Percentiles rank a stretch among this genome's conserved stretches.
Conservation (phyloP, 2,329 filamentous ascomycete species). For the Ophiosphaerella narmari region DNA sequence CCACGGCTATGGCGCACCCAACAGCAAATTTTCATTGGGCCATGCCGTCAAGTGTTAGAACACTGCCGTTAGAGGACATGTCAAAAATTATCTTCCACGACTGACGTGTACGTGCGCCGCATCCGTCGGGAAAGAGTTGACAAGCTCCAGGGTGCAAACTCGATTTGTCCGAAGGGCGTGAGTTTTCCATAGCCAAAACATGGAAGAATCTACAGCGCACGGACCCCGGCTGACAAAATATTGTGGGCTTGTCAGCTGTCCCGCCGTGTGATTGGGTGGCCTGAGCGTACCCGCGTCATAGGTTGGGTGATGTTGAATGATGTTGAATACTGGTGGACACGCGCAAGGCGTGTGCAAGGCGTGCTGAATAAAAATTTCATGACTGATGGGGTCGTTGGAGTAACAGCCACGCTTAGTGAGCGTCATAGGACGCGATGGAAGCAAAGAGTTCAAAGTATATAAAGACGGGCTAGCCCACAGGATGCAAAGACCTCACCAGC, state of each 20-base stretch:
- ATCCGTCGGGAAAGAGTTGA: constrained; percentile 15
- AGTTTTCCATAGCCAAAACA: neutral
- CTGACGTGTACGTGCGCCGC: neutral
- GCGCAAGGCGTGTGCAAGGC: constrained; percentile 17
- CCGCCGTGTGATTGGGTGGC: neutral
- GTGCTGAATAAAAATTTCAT: constrained; percentile 11
- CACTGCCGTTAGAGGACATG: constrained; percentile 18
- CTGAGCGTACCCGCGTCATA: neutral
- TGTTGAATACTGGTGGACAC: neutral
- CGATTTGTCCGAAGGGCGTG: neutral
- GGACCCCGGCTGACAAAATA: constrained; percentile 10
- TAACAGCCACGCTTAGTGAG: constrained; percentile 19
- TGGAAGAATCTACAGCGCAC: neutral
- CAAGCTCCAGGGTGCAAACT: constrained; percentile 11
- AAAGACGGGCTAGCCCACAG: constrained; percentile 10
- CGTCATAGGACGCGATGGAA: constrained; percentile 13
- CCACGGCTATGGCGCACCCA: neutral
- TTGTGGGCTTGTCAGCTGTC: constrained; percentile 17
- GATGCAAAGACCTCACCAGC: constrained; percentile 6
- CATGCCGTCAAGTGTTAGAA: constrained; percentile 13
- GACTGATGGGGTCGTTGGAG: constrained; percentile 1
- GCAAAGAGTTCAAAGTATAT: constrained; percentile 12
- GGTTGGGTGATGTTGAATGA: neutral
- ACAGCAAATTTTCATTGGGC: constrained; percentile 12
- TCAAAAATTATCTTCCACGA: constrained; percentile 1